Evolutionary conservation across 805 yeast species (phyloP).

Genomic region (Cyberlindnera samutprakarnensis): DNA sequence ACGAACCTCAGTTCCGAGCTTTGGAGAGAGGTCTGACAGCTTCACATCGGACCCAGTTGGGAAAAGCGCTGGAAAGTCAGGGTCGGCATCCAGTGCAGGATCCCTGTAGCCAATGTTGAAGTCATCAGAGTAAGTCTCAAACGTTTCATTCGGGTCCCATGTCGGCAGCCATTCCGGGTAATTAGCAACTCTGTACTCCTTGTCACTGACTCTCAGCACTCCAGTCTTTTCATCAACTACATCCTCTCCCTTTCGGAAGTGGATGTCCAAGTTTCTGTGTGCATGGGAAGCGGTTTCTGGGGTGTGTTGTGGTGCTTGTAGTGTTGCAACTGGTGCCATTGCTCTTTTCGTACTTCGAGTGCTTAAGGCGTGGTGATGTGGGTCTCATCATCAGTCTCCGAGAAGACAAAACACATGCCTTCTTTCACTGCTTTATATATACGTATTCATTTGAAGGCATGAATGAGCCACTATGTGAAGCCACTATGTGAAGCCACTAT

Average conservation of each 20-base stretch:
- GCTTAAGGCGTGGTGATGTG: no score
- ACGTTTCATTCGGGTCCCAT: constrained; percentile 55
- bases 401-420: no score
- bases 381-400: no score
- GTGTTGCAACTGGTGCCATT: constrained; percentile 2
- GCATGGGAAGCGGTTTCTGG: constrained; percentile 1
- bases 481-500: no score
- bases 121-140: constrained; percentile 40
- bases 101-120: constrained; percentile 43
- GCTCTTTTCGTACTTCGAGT: no score
- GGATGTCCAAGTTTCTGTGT: constrained; percentile 27
- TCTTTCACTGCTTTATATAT: no score
- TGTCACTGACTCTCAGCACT: constrained; percentile 35
- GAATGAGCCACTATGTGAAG: no score
- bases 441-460: no score
- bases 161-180: constrained; percentile 60
- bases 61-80: constrained; percentile 43
- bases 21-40: constrained; percentile 49
- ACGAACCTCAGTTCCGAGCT: constrained; percentile 56
- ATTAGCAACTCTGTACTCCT: constrained; percentile 26
- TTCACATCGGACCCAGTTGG: constrained; percentile 25
- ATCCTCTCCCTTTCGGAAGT: constrained; percentile 45
- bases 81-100: constrained; percentile 63
- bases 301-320: constrained; percentile 1
- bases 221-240: constrained; percentile 39